Base-by-base conservation (phyloP, 768 basidiomycete species). In the Goffeauzyma gilvescens region DNA sequence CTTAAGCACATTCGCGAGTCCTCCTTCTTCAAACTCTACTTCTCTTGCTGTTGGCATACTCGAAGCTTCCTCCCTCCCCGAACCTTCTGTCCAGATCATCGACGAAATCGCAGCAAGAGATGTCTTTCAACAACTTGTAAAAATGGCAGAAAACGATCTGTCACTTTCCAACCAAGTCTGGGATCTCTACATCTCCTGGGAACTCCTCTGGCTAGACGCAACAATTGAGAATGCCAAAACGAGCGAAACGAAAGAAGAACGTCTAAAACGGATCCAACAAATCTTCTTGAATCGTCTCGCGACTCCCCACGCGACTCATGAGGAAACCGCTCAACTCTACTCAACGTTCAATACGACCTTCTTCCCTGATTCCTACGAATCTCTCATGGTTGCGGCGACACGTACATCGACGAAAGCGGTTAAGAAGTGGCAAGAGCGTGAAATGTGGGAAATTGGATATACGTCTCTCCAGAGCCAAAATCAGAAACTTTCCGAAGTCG, bases 271-370 rank as follows among this genome's bases (percentile, higher is more conserved):
- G 6, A 44, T 42, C 33, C 24, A 45, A 6, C 20, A 28, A 42
- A 32, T 26, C 9, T 22, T 18, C 31, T 17, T 25, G 22, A 24
- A 22, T 20, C 35, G 36, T 14, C 26, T 32, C 24, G 38, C 37
- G 6, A 24, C 18, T 21, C 14, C 26, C 5, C 12, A 26, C 44
- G 49, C 55, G 32, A 54, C 27, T 24, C 6, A 32, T 42, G 82
- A 84, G 30, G 74, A 80, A 12, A 89, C 86, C 0, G 77, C 78
- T 43, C 77, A 83, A 53, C 69, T 74, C 2, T 96, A 90, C 59
- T 93, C 89, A 0, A 72, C 78, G 0, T 93, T 95, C 65, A 83
- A 84, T 13, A 83, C 85, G 1, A 72, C 73, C 42, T 72, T 80
- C 61, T 73, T 79, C 12, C 68, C 76, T 0, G 65, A 71, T n/a